Percentiles rank a stretch among this genome's conserved stretches.
Evolutionary conservation across 176 grass and related monocot species (phyloP).

Genomic region (Avena eriantha): DNA sequence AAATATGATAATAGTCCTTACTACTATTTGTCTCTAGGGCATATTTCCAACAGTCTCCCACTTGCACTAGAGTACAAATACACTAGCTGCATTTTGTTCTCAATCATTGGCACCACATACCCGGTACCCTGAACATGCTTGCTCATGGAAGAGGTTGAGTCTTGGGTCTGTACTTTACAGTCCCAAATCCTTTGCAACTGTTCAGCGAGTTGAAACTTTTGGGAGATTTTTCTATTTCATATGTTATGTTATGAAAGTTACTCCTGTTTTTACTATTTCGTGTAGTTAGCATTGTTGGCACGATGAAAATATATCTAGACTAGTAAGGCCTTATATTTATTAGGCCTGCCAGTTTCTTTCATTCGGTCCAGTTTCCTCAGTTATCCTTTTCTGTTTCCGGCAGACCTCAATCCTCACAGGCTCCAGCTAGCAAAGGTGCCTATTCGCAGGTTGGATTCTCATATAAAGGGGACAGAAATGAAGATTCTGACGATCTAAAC

Average conservation of each 20-base stretch:
- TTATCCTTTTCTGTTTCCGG: conserved; percentile 31
- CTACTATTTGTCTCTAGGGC: no score
- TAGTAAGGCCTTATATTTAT: conserved; percentile 23
- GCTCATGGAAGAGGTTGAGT: no score
- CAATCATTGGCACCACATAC: no score
- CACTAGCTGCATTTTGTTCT: no score
- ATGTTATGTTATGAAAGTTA: background rate
- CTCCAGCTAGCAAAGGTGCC: conserved; percentile 80
- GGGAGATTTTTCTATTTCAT: background rate
- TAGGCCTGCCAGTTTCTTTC: conserved; percentile 27
- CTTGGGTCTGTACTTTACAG: no score
- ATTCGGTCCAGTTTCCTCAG: background rate
- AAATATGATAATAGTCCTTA: no score
- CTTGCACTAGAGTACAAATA: no score
- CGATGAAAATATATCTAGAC: background rate
- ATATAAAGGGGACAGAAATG: conserved; percentile 75
- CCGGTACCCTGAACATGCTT: no score
- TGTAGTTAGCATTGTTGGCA: conserved; percentile 11
- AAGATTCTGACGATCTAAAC: conserved; percentile 69
- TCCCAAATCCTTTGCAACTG: no score
- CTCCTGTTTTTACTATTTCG: conserved; percentile 31
- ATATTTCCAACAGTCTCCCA: no score
- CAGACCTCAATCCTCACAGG: conserved; percentile 79
- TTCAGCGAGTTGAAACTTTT: background rate
- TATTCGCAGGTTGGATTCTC: conserved; percentile 98